Evolutionary conservation across 2,329 filamentous ascomycete genomes (phyloP).

Genomic region (Fusarium devonianum): DNA sequence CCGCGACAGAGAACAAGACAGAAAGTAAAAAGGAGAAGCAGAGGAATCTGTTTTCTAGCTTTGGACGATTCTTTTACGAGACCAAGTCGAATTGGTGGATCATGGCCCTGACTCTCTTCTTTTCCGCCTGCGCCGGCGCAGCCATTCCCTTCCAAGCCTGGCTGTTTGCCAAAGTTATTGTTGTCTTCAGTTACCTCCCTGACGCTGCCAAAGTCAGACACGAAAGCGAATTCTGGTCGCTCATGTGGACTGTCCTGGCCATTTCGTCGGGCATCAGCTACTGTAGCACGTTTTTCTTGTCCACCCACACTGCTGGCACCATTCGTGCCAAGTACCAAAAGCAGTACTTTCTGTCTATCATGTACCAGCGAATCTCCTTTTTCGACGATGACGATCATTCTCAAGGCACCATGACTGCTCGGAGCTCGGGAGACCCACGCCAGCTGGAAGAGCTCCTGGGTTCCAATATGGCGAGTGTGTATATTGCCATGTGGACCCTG

Average conservation of each 20-base stretch:
- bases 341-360: conserved; percentile 42
- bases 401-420: conserved; percentile 39
- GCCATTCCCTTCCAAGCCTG: conserved; percentile 42
- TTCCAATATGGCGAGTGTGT: conserved; percentile 41
- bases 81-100: conserved; percentile 36
- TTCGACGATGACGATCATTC: conserved; percentile 44
- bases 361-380: conserved; percentile 41
- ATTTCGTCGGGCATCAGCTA: conserved; percentile 42
- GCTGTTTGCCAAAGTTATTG: conserved; percentile 42
- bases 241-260: conserved; percentile 45
- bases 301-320: conserved; percentile 13
- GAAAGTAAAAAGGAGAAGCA: neutral
- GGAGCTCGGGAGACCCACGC: conserved; percentile 43
- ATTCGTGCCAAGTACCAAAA: conserved; percentile 38
- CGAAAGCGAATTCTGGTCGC: conserved; percentile 40
- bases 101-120: conserved; percentile 37
- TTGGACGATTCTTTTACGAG: conserved; percentile 30
- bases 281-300: conserved; percentile 36
- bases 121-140: conserved; percentile 37
- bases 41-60: conserved; percentile 14
- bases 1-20: too few species aligned
- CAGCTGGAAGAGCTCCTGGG: conserved; percentile 45
- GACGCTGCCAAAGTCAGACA: conserved; percentile 40
- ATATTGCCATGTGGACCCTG: conserved; percentile 43
- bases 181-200: conserved; percentile 38